phyloP scores from a whole-genome alignment of 139 green algal genomes.

The Chlamydomonas asymmetrica region DNA sequence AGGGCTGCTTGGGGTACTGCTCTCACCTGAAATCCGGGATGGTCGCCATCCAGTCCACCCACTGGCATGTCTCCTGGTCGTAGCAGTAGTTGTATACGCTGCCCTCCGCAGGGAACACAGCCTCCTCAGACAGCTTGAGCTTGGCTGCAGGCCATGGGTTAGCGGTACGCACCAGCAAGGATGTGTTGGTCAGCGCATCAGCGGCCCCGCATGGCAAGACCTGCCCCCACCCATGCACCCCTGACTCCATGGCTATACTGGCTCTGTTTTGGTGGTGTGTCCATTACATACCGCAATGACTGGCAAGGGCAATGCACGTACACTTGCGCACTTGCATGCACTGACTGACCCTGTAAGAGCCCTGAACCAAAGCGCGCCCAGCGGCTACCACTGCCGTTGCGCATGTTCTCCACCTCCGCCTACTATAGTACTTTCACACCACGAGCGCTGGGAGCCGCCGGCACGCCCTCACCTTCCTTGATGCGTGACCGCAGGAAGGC shows the following conservation, averaged over 20 bases:
- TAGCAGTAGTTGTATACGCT: constrained; percentile 72
- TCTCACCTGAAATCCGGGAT: constrained; percentile 70
- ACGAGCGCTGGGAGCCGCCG: background rate
- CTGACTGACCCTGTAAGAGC: no score
- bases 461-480: background rate
- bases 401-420: no score
- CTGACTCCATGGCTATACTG: no score
- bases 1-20: no score
- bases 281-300: background rate
- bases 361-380: no score
- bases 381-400: no score
- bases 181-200: no score
- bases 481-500: constrained; percentile 45
- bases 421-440: no score
- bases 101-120: constrained; percentile 31
- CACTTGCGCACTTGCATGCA: no score
- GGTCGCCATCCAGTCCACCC: constrained; percentile 78
- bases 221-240: no score
- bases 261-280: background rate
- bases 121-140: constrained; percentile 26
- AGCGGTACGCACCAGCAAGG: constrained; percentile 7
- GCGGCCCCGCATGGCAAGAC: no score
- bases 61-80: constrained; percentile 48
- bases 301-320: background rate
- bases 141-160: constrained; percentile 19